phyloP scores from a whole-genome alignment of 164 flowering plant species.

The Annona squamosa region DNA sequence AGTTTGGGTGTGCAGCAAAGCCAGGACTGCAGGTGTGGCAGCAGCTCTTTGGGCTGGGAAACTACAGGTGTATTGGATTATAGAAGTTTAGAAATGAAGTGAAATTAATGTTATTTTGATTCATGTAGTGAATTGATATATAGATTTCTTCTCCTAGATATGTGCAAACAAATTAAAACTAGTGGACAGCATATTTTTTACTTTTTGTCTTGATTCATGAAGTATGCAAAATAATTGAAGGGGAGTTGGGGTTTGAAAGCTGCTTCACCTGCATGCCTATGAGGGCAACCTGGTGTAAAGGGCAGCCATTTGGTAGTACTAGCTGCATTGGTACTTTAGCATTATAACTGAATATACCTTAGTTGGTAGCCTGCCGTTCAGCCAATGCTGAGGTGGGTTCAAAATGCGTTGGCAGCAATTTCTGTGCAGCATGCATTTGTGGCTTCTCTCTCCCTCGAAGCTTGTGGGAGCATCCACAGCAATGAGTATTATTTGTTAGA shows the following conservation, averaged over 20 bases:
- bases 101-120: conserved; percentile 5
- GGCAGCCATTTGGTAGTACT: too few species aligned
- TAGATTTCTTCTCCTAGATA: conserved; percentile 1
- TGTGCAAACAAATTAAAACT: conserved; percentile 16
- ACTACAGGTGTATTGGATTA: conserved; percentile 46
- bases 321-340: too few species aligned
- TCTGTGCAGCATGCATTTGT: too few species aligned
- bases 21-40: conserved; percentile 54
- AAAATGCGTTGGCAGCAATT: too few species aligned
- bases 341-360: too few species aligned
- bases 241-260: background rate
- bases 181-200: background rate
- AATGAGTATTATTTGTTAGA: too few species aligned
- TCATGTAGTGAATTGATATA: conserved; percentile 6
- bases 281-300: too few species aligned
- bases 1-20: conserved; percentile 59
- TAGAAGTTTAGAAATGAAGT: conserved; percentile 82
- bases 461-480: too few species aligned
- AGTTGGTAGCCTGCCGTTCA: too few species aligned
- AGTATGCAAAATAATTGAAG: background rate
- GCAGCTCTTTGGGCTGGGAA: conserved; percentile 51
- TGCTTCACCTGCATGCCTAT: background rate
- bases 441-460: too few species aligned
- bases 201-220: background rate
- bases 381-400: too few species aligned